These are phyloP conservation scores for Bretschneidera sinensis DNA, from an alignment of 345 rosid genomes.

Conservation along the genomic window DNA sequence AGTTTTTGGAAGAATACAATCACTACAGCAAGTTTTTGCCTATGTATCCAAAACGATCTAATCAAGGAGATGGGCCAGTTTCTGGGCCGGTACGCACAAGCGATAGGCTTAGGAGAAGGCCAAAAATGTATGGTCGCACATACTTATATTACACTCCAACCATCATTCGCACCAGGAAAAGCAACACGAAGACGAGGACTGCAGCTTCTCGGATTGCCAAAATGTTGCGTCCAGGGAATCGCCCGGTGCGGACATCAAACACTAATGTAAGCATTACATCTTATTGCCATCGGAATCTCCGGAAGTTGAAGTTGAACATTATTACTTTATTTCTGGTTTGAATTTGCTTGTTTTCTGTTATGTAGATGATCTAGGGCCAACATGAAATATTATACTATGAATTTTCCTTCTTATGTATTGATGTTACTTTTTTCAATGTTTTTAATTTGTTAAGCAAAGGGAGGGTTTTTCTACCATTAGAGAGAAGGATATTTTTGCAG, in stretches of 20 bases:
- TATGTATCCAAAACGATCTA: constrained; percentile 82
- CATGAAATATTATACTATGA: background rate
- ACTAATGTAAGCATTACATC: constrained; percentile 41
- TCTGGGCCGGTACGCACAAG: constrained; percentile 87
- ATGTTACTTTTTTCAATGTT: background rate
- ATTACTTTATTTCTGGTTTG: no score
- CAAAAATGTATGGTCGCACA: constrained; percentile 56
- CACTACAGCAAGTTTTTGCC: constrained; percentile 37
- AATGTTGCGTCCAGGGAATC: constrained; percentile 66
- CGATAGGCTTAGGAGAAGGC: constrained; percentile 90
- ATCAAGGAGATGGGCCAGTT: constrained; percentile 83
- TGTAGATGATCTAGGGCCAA: background rate
- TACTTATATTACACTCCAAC: constrained; percentile 63
- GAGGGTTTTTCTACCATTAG: background rate
- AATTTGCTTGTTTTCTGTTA: background rate
- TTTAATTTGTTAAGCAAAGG: background rate
- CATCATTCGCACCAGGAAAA: constrained; percentile 54
- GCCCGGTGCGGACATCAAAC: constrained; percentile 46
- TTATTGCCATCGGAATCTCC: background rate
- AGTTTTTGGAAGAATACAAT: constrained; percentile 49
- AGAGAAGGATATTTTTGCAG: background rate
- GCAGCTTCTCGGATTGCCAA: constrained; percentile 93
- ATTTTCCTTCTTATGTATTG: background rate
- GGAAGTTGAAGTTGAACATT: background rate
- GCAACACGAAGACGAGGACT: constrained; percentile 79